These are phyloP conservation scores for Stagonosporopsis rhizophila DNA, from an alignment of 2,329 filamentous ascomycete species.

Conservation along the genomic window DNA sequence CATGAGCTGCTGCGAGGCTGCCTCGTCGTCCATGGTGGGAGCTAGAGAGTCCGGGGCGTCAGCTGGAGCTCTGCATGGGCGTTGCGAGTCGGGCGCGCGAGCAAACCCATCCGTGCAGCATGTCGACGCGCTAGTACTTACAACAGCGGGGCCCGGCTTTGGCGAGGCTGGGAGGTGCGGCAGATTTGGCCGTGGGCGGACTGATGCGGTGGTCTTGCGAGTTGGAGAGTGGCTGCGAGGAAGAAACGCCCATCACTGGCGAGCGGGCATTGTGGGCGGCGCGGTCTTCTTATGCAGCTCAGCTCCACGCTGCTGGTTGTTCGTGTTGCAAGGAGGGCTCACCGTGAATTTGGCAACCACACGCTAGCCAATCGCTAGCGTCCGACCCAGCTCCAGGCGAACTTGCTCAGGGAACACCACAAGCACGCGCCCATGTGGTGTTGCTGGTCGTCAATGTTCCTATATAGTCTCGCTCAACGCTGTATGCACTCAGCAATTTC, in stretches of 20 bases:
- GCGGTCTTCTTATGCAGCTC: not conserved
- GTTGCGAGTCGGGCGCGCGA: not conserved
- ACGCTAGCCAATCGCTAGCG: not conserved
- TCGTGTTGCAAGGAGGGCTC: slow-evolving; percentile 1
- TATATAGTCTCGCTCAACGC: no score
- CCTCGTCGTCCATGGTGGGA: slow-evolving; percentile 28
- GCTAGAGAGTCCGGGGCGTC: slow-evolving; percentile 19
- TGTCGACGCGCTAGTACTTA: slow-evolving; percentile 20
- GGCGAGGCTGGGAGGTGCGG: slow-evolving; percentile 15
- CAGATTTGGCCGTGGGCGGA: not conserved
- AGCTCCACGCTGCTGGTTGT: not conserved
- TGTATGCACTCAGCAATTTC: not conserved
- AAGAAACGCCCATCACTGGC: slow-evolving; percentile 25
- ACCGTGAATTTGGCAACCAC: slow-evolving; percentile 7
- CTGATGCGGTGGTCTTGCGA: slow-evolving; percentile 4
- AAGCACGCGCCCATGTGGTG: not conserved
- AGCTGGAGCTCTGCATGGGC: slow-evolving; percentile 8
- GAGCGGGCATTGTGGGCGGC: not conserved
- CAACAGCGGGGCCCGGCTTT: slow-evolving; percentile 20
- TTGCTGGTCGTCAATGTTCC: not conserved
- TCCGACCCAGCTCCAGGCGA: not conserved
- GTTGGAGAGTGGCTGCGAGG: slow-evolving; percentile 24
- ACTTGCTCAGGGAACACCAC: not conserved
- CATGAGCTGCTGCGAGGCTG: slow-evolving; percentile 32
- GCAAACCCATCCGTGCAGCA: not conserved